A percentile compares a stretch with the other conserved stretches of the same genome.
phyloP scores from a whole-genome alignment of 768 basidiomycete genomes.

The Daedalea quercina region DNA sequence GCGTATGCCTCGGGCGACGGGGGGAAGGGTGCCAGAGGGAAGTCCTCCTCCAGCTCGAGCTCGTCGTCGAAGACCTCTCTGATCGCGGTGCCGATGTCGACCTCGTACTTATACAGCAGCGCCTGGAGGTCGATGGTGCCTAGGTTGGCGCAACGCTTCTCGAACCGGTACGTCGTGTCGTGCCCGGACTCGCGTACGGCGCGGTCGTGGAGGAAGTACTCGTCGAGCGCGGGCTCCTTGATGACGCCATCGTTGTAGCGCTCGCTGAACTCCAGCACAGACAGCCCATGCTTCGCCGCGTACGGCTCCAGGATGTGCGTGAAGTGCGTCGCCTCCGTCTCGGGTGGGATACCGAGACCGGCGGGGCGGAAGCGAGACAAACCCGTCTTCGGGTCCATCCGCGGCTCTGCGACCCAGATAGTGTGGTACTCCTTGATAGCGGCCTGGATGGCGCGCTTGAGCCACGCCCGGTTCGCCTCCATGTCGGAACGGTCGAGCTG shows the following conservation, averaged over 20 bases:
- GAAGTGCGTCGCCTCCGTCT: slow-evolving; percentile 98
- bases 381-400: slow-evolving; percentile 91
- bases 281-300: slow-evolving; percentile 86
- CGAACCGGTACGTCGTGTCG: slow-evolving; percentile 95
- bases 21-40: slow-evolving; percentile 87
- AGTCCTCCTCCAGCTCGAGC: slow-evolving; percentile 89
- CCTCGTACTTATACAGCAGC: slow-evolving; percentile 96
- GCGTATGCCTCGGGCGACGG: slow-evolving; percentile 67
- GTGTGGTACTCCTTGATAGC: slow-evolving; percentile 99
- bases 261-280: slow-evolving; percentile 94
- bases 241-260: slow-evolving; percentile 84
- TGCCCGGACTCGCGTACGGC: slow-evolving; percentile 95
- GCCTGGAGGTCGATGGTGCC: slow-evolving; percentile 95
- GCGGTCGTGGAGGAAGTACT: slow-evolving; percentile 96
- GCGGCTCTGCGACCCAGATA: slow-evolving; percentile 92
- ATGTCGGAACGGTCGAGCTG: slow-evolving; percentile 84
- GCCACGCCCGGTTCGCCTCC: slow-evolving; percentile 79
- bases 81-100: slow-evolving; percentile 97
- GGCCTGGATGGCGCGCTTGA: slow-evolving; percentile 92
- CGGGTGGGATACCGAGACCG: slow-evolving; percentile 93
- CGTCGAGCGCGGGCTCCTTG: slow-evolving; percentile 85
- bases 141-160: slow-evolving; percentile 95
- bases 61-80: slow-evolving; percentile 91
- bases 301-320: slow-evolving; percentile 96
- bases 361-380: slow-evolving; percentile 92